Evolutionary conservation across 1,284 basidiomycete genomes (phyloP).

Genomic region (Rhodotorula mucilaginosa): DNA sequence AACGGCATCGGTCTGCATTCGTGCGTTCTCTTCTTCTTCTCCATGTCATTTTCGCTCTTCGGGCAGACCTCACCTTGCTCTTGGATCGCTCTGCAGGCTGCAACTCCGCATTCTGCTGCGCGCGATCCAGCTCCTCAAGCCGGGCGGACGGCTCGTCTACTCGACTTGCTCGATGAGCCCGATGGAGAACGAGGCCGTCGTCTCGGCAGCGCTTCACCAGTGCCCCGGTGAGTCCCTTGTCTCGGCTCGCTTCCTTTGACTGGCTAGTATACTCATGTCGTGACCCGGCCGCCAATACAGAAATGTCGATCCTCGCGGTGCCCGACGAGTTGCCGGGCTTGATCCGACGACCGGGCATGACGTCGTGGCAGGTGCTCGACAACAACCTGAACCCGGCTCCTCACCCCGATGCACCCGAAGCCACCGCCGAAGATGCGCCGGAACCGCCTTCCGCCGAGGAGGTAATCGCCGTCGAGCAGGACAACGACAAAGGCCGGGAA

Average conservation of each 20-base stretch:
- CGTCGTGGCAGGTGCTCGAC: conserved; percentile 65
- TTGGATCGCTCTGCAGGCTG: conserved; percentile 56
- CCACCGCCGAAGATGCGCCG: neutral
- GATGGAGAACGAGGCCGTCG: conserved; percentile 94
- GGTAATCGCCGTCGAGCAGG: conserved; percentile 12
- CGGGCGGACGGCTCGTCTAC: conserved; percentile 87
- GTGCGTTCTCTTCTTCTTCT: conserved; percentile 53
- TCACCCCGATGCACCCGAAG: conserved; percentile 17
- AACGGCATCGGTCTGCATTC: conserved; percentile 88
- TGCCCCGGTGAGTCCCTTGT: conserved; percentile 59
- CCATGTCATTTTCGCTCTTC: neutral
- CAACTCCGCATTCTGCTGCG: conserved; percentile 89
- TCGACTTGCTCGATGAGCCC: conserved; percentile 98
- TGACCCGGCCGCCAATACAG: conserved; percentile 48
- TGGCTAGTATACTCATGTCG: neutral
- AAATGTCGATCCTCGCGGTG: conserved; percentile 79
- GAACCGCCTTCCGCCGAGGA: conserved; percentile 4
- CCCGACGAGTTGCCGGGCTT: conserved; percentile 68
- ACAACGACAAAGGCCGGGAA: conserved; percentile 39
- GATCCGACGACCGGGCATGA: conserved; percentile 70
- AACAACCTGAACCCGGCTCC: conserved; percentile 40
- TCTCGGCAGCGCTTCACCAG: conserved; percentile 74
- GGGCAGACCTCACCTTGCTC: neutral
- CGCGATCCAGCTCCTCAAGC: conserved; percentile 84
- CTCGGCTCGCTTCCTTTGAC: conserved; percentile 2